phyloP scores from a whole-genome alignment of 768 basidiomycete species.

The Calvatia gigantea region DNA sequence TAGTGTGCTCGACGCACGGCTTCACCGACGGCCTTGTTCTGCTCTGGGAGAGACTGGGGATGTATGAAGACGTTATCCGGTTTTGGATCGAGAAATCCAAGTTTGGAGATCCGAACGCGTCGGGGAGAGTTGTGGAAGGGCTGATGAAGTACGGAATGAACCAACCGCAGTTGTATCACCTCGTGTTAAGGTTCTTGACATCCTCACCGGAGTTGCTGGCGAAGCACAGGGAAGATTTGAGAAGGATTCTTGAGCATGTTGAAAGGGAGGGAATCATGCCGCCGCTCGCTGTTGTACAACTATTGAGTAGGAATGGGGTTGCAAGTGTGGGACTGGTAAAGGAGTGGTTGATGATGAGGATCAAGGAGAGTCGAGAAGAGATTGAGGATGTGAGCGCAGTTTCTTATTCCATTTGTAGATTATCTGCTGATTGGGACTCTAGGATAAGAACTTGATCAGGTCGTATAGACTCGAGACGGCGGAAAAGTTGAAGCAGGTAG shows the following conservation, averaged over 20 bases:
- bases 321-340: conserved; percentile 91
- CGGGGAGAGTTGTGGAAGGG: conserved; percentile 61
- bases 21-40: conserved; percentile 86
- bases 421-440: conserved; percentile 10
- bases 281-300: conserved; percentile 85
- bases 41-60: conserved; percentile 90
- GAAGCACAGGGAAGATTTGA: conserved; percentile 70
- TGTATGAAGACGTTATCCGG: conserved; percentile 93
- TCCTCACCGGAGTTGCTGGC: conserved; percentile 70
- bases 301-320: conserved; percentile 83
- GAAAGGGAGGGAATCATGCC: conserved; percentile 82
- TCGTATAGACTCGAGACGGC: conserved; percentile 87
- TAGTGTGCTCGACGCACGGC: conserved; percentile 81
- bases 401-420: conserved; percentile 1
- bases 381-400: conserved; percentile 67
- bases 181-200: conserved; percentile 88
- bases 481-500: conserved; percentile 76
- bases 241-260: conserved; percentile 68
- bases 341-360: conserved; percentile 82
- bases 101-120: conserved; percentile 33
- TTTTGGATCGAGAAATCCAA: conserved; percentile 84
- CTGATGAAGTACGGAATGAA: conserved; percentile 69
- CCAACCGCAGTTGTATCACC: conserved; percentile 76
- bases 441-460: conserved; percentile 86
- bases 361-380: conserved; percentile 69